Evolutionary conservation across 164 flowering plant genomes (phyloP).

Genomic region (Berberis thunbergii): DNA sequence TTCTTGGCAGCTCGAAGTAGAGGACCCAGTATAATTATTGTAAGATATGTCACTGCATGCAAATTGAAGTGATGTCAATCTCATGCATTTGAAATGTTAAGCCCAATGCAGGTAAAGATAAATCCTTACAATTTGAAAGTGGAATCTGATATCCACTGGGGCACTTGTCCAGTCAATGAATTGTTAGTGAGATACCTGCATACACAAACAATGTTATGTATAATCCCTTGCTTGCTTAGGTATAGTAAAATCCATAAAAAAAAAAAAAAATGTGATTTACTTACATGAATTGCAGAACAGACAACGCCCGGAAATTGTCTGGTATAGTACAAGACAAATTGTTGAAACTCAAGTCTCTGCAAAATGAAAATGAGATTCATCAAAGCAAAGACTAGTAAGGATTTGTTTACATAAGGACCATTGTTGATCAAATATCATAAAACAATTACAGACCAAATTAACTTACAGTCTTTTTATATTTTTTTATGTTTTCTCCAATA

Average conservation of each 20-base stretch:
- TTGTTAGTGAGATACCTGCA: conserved; percentile 67
- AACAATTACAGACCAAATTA: too few relatives aligned
- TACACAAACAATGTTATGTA: conserved; percentile 1
- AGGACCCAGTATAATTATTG: conserved; percentile 41
- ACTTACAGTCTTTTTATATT: too few relatives aligned
- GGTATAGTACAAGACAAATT: conserved; percentile 73
- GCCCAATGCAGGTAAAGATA: background rate
- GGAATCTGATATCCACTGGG: conserved; percentile 35
- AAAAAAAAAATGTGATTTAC: conserved; percentile 3
- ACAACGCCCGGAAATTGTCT: conserved; percentile 54
- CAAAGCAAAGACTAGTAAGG: too few relatives aligned
- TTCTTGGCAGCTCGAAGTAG: conserved; percentile 24
- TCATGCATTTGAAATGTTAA: background rate
- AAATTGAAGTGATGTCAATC: background rate
- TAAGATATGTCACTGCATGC: conserved; percentile 40
- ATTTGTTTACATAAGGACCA: too few relatives aligned
- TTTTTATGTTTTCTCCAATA: too few relatives aligned
- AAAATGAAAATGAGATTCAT: background rate
- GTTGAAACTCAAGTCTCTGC: conserved; percentile 69
- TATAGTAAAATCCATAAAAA: background rate
- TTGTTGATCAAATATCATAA: too few relatives aligned
- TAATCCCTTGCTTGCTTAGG: background rate
- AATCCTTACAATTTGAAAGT: conserved; percentile 33
- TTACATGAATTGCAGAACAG: conserved; percentile 78
- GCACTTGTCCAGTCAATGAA: conserved; percentile 47